Percentiles rank a stretch among this genome's conserved stretches.
Conservation (phyloP, 2,329 filamentous ascomycete genomes). For the Penicillium sp. region DNA sequence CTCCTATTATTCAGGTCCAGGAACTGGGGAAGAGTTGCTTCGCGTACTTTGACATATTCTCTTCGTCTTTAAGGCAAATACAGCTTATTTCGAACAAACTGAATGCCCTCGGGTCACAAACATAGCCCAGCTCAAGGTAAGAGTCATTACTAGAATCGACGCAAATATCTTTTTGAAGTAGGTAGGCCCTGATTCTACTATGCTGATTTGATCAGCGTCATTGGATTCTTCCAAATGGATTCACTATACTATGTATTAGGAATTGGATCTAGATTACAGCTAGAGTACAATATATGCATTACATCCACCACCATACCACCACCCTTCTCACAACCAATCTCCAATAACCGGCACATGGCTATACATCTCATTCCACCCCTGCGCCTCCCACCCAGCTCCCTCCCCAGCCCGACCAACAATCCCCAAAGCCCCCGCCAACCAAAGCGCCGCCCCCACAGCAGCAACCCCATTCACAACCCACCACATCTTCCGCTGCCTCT, state of each 20-base stretch:
- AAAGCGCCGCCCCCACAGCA: slow-evolving; percentile 62
- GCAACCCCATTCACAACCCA: slow-evolving; percentile 69
- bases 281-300: slow-evolving; percentile 10
- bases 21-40: too few relatives aligned
- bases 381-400: slow-evolving; percentile 76
- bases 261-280: slow-evolving; percentile 3
- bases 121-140: too few relatives aligned
- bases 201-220: too few relatives aligned
- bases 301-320: not conserved
- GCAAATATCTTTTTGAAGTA: too few relatives aligned
- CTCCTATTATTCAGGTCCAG: too few relatives aligned
- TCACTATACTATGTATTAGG: slow-evolving; percentile 1
- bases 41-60: too few relatives aligned
- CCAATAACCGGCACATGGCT: slow-evolving; percentile 60
- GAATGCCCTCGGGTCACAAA: too few relatives aligned
- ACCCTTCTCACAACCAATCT: slow-evolving; percentile 53
- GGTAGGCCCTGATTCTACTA: too few relatives aligned
- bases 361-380: slow-evolving; percentile 76
- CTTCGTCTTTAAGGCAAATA: too few relatives aligned
- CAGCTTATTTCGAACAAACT: too few relatives aligned
- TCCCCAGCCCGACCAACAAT: slow-evolving; percentile 72
- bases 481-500: slow-evolving; percentile 64
- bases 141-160: too few relatives aligned
- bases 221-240: too few relatives aligned
- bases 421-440: slow-evolving; percentile 79